Evolutionary conservation across 495 filamentous ascomycete species (phyloP), one percentile per base, ranked within the genome.

Genomic region (Penicillium robsamsonii): DNA sequence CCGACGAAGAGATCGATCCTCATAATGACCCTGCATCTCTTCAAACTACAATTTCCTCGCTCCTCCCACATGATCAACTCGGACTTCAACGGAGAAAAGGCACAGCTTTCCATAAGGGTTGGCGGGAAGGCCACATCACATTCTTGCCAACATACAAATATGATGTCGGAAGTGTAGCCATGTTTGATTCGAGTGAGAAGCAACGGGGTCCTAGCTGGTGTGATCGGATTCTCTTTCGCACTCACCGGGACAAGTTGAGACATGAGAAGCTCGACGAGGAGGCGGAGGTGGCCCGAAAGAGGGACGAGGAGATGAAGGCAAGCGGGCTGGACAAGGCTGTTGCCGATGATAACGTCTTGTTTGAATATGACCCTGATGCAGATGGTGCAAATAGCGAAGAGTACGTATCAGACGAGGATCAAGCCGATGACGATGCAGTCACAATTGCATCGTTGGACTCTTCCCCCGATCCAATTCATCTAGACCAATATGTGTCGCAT

Each of bases 141-240:
- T 99, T 97, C 65, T 66, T 97, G 29, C 95, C 95, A 12, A 95
- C 93, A 0, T 99, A 95, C 66, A 95, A 95, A 70, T 99, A 97
- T 60, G 95, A 99, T 64, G 80, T 94, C 37, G 95, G 95, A n/a
- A 96, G 88, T 37, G 86, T 97, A 52, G 90, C 90, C 4, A 80
- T 88, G 55, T 97, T 96, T 67, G 95, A 99, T 72, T 89, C 91
- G 0, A 96, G 91, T 57, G 95, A 96, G 62, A 99, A 97, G 77
- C 84, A 86, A 48, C 80, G 95, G 47, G 87, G 88, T 13, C 95
- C 95, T 5, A 96, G 91, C 67, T 99, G 93, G 93, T 99, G 95
- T 68, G 95, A 99, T 71, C 86, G 95, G n/a, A 92, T 99, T 44
- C 72, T 99, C 0, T 99, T 82, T 63, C 82, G 92, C 33, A 89